These are phyloP conservation scores for Digitaria exilis DNA, from an alignment of 202 grass and related monocot species.

Conservation along the genomic window DNA sequence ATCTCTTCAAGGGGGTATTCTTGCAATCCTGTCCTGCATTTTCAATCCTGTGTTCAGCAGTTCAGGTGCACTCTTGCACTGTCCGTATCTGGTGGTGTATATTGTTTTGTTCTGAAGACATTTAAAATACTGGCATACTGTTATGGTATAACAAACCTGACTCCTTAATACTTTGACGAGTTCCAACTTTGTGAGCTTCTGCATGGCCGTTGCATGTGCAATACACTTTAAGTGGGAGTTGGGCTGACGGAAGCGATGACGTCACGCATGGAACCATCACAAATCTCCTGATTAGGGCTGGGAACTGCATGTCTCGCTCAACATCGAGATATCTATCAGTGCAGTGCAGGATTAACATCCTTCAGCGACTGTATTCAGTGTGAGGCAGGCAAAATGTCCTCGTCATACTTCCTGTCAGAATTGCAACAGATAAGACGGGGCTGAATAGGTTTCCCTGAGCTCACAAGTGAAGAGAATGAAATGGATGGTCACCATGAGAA, in stretches of 20 bases:
- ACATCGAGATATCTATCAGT: no score
- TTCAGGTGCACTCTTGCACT: background rate
- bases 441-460: background rate
- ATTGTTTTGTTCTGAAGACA: background rate
- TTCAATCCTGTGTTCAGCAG: no score
- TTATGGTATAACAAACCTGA: background rate
- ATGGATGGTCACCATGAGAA: no score
- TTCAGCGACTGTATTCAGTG: slow-evolving; percentile 4
- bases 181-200: background rate
- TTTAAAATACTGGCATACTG: background rate
- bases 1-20: slow-evolving; percentile 17
- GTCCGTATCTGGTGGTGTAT: background rate
- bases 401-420: background rate
- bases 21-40: background rate
- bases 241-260: background rate
- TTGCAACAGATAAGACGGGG: background rate
- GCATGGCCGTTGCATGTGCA: background rate
- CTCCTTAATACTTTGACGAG: background rate
- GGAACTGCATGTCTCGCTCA: background rate
- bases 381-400: background rate
- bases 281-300: slow-evolving; percentile 4
- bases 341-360: background rate
- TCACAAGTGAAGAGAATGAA: background rate
- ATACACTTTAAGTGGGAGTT: background rate
- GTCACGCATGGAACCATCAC: background rate